These are phyloP conservation scores for Dipsacomyces acuminosporus DNA, from an alignment of 371 early-diverging fungal species.

Conservation along the genomic window DNA sequence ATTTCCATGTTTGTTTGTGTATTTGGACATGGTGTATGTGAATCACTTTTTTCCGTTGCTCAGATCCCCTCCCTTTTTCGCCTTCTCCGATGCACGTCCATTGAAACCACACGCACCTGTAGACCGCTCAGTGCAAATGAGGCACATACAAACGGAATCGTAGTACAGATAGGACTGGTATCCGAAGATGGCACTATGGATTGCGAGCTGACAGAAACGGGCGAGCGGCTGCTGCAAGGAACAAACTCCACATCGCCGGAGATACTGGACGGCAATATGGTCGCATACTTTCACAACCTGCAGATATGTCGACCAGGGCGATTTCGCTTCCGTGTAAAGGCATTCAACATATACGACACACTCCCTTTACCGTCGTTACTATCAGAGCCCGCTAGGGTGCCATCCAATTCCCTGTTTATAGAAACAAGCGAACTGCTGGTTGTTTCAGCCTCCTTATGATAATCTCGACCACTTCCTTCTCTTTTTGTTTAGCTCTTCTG, in stretches of 20 bases:
- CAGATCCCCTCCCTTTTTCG: background rate
- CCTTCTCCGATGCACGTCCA: background rate
- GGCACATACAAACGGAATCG: slow-evolving; percentile 9
- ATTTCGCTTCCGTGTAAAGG: slow-evolving; percentile 14
- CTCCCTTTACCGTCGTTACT: slow-evolving; percentile 42
- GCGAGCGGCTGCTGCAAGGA: slow-evolving; percentile 17
- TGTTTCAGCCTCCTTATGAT: slow-evolving; percentile 1
- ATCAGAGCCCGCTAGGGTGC: background rate
- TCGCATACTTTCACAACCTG: slow-evolving; percentile 8
- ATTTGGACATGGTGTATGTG: too few relatives aligned
- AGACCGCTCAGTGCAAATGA: slow-evolving; percentile 14
- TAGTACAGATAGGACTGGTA: slow-evolving; percentile 15
- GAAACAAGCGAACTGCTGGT: slow-evolving; percentile 1
- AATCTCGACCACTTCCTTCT: background rate
- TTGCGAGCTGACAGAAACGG: slow-evolving; percentile 10
- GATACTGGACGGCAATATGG: slow-evolving; percentile 11
- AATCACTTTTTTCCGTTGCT: too few relatives aligned
- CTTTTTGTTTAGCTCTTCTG: too few relatives aligned
- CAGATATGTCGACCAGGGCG: slow-evolving; percentile 6
- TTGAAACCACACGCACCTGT: too few relatives aligned
- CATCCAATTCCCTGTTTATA: background rate
- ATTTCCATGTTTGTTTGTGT: too few relatives aligned
- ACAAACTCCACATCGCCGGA: slow-evolving; percentile 2
- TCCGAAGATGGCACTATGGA: slow-evolving; percentile 34
- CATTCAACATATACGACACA: slow-evolving; percentile 13